phyloP scores from a whole-genome alignment of 2,329 filamentous ascomycete genomes.

The Chaetoscypha palmicola region DNA sequence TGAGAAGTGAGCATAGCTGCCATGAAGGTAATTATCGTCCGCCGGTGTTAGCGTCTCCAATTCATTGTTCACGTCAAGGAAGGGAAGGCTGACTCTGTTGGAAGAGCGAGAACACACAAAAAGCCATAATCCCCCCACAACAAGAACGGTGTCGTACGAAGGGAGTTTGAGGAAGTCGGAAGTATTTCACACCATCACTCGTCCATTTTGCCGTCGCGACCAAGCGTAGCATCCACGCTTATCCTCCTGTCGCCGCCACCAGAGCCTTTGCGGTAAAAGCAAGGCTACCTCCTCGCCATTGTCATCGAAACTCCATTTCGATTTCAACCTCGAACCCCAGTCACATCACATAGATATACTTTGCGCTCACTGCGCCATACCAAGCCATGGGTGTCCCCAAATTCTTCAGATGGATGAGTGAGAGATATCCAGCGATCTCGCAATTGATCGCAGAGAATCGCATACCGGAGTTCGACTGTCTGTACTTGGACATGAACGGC shows the following conservation, averaged over 20 bases:
- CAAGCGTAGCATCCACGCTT: no score
- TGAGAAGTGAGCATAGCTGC: no score
- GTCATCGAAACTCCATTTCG: slow-evolving; percentile 8
- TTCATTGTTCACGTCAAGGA: not conserved
- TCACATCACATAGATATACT: slow-evolving; percentile 8
- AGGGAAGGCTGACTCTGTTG: slow-evolving; percentile 5
- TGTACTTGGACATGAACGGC: slow-evolving; percentile 98
- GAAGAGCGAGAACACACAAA: slow-evolving; percentile 14
- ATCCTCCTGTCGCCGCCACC: no score
- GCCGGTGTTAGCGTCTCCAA: no score
- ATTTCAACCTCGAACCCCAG: slow-evolving; percentile 8
- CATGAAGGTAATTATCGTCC: no score
- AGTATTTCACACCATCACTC: slow-evolving; percentile 12
- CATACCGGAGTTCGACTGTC: slow-evolving; percentile 96
- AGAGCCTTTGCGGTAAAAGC: slow-evolving; percentile 26
- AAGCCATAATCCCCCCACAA: slow-evolving; percentile 11
- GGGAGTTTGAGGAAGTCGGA: slow-evolving; percentile 5
- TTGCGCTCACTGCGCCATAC: slow-evolving; percentile 12
- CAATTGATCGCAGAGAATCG: slow-evolving; percentile 98
- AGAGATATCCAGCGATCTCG: slow-evolving; percentile 97
- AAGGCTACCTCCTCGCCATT: slow-evolving; percentile 14
- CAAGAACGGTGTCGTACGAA: slow-evolving; percentile 8
- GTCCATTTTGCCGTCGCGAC: not conserved
- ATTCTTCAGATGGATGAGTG: slow-evolving; percentile 78
- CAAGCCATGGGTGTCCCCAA: slow-evolving; percentile 46